Evolutionary conservation across 2,329 filamentous ascomycete species (phyloP), one percentile per base, ranked within the genome.

Genomic region (Phialophora macrospora): DNA sequence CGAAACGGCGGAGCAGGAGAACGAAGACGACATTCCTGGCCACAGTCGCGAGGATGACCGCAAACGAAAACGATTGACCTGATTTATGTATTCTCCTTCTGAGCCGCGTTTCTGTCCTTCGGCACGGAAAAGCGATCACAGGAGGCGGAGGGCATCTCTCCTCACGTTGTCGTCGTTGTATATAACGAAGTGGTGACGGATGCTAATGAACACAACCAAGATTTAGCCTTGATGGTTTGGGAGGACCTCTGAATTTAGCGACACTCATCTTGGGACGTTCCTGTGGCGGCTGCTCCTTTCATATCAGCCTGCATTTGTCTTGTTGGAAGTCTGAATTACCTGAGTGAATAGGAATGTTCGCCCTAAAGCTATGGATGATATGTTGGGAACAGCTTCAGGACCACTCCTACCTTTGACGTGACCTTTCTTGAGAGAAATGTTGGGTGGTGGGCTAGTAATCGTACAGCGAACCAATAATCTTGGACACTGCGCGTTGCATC

Each of bases 1-100:
- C 14, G 87, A 89, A 70, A 90, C 88, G 0, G 85, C 84, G 1
- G 88, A 90, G 75, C 77, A 87, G 65, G 84, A 86, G 22, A 87
- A 88, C 54, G 87, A 89, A 73, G 87, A 90, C 64, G 82, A 87
- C 26, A 61, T 64, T 80, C 82, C 52, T 61, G 77, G 77, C 56
- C 86, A 88, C 22, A 86, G 88, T 64, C 80, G 87, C 66, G 77
- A 78, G 56, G 86, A 88, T 22, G 86, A 88, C 65, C 80, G 87
- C 66, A 89, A 88, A 78, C 80, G 87, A 70, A 88, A 88, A 78
- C 78, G 84, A 72, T 66, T 85, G 68, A 76, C 80, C 73, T 85
- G 75, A 79, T 28, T 1, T 11, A 20, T n/a, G 12, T 17, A 46
- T 56, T 64, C 26, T 24, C 41, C 60, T 58, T 44, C 11, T 62